phyloP scores from a whole-genome alignment of 23 red algal genomes.

The Gracilaria domingensis region DNA sequence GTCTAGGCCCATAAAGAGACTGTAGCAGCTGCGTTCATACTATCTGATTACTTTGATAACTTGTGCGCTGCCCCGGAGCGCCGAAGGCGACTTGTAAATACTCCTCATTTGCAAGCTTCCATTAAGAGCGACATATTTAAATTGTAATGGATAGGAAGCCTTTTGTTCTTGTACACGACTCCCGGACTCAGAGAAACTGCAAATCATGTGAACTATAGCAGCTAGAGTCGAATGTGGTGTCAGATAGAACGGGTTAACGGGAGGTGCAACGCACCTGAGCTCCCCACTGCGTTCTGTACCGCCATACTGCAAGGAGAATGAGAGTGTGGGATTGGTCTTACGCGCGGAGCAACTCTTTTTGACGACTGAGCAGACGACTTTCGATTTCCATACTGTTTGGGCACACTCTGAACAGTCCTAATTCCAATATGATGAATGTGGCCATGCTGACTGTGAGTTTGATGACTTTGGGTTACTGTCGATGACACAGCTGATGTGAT shows the following conservation, averaged over 20 bases:
- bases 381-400: slow-evolving; percentile 1
- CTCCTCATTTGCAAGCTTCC: not conserved
- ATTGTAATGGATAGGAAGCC: slow-evolving; percentile 22
- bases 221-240: not conserved
- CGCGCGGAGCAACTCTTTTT: not conserved
- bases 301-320: not conserved
- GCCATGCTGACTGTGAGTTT: no score
- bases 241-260: not conserved
- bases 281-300: not conserved
- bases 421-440: slow-evolving; percentile 6
- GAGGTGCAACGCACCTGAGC: not conserved
- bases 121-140: not conserved
- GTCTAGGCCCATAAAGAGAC: slow-evolving; percentile 25
- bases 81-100: not conserved
- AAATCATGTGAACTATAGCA: not conserved
- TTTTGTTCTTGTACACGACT: slow-evolving; percentile 15
- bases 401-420: slow-evolving; percentile 11
- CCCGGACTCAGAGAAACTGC: not conserved
- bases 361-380: not conserved
- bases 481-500: slow-evolving; percentile 14
- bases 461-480: no score
- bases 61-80: not conserved
- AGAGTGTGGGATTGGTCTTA: not conserved
- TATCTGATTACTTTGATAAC: slow-evolving; percentile 16
- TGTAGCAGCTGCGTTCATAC: slow-evolving; percentile 7